Conservation (phyloP, 176 grass and related monocot species). For the Cocos nucifera region DNA sequence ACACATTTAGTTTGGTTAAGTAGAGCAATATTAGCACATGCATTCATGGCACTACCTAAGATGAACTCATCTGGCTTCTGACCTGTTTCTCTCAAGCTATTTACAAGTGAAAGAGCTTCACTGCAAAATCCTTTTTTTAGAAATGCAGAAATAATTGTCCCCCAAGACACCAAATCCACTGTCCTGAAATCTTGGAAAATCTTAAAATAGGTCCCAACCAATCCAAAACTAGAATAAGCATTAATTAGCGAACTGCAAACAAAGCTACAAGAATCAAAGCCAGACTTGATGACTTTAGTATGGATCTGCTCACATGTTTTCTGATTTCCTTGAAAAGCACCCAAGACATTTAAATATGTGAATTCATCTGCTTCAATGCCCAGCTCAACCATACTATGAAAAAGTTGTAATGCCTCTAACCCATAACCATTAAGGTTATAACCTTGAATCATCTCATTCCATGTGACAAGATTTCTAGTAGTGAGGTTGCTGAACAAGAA, state of each 20-base stretch:
- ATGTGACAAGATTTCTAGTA: constrained; percentile 30
- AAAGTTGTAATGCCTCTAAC: constrained; percentile 31
- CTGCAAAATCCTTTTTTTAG: constrained; percentile 25
- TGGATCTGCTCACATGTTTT: constrained; percentile 34
- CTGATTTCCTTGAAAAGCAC: constrained; percentile 18
- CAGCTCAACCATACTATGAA: constrained; percentile 21
- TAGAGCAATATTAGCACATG: constrained; percentile 34
- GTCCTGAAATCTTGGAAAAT: constrained; percentile 18
- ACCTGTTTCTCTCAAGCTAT: constrained; percentile 17
- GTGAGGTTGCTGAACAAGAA: constrained; percentile 23
- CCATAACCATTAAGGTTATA: constrained; percentile 26
- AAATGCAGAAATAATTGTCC: constrained; percentile 37
- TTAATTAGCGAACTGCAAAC: constrained; percentile 43
- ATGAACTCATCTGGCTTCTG: constrained; percentile 43
- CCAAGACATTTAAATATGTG: constrained; percentile 35
- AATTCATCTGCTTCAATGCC: constrained; percentile 33
- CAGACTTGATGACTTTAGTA: constrained; percentile 35
- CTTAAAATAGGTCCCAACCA: constrained; percentile 19
- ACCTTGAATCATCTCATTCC: constrained; percentile 50
- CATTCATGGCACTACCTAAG: constrained; percentile 30
- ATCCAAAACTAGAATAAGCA: constrained; percentile 23
- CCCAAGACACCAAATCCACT: constrained; percentile 44
- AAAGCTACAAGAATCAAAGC: constrained; percentile 30
- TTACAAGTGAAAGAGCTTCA: constrained; percentile 29
- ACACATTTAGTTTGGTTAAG: constrained; percentile 34